Percentiles rank a stretch among this genome's conserved stretches.
Conservation (phyloP, 441 rosid species). For the Pelargonium fulgidum region DNA sequence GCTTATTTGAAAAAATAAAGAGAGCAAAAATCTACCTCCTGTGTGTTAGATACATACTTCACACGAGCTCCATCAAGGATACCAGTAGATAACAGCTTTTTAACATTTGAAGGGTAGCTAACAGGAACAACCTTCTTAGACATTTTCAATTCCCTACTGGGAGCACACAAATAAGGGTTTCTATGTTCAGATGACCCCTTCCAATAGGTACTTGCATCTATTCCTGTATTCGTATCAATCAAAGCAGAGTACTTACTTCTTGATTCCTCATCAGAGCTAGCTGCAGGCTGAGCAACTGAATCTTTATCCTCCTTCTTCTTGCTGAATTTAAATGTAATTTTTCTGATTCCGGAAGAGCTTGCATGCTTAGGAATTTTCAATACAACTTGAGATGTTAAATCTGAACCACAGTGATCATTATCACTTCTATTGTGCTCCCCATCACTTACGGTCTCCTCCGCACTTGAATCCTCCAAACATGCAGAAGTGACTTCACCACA, state of each 20-base stretch:
- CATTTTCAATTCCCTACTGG: conserved; percentile 54
- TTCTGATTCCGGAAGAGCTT: conserved; percentile 72
- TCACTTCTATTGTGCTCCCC: conserved; percentile 33
- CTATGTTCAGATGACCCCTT: conserved; percentile 29
- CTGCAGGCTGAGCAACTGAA: conserved; percentile 9
- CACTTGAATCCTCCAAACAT: conserved; percentile 36
- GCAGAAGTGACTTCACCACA: conserved; percentile 34
- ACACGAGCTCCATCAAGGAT: conserved; percentile 84
- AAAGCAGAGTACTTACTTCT: conserved; percentile 17
- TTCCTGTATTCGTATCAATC: conserved; percentile 14
- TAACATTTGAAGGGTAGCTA: conserved; percentile 67
- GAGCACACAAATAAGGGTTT: conserved; percentile 29
- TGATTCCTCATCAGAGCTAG: not conserved
- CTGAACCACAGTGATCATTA: conserved; percentile 26
- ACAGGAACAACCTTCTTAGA: conserved; percentile 60
- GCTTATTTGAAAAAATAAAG: not conserved
- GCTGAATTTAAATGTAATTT: conserved; percentile 75
- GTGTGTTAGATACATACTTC: conserved; percentile 52
- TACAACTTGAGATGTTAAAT: conserved; percentile 47
- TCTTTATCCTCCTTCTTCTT: conserved; percentile 50
- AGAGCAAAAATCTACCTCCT: conserved; percentile 38
- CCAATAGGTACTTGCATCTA: conserved; percentile 14
- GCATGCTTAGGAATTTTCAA: conserved; percentile 79
- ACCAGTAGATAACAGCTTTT: conserved; percentile 67
- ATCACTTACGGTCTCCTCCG: conserved; percentile 42